phyloP scores from a whole-genome alignment of 2,329 filamentous ascomycete genomes.

The Clarireedia hainanense region DNA sequence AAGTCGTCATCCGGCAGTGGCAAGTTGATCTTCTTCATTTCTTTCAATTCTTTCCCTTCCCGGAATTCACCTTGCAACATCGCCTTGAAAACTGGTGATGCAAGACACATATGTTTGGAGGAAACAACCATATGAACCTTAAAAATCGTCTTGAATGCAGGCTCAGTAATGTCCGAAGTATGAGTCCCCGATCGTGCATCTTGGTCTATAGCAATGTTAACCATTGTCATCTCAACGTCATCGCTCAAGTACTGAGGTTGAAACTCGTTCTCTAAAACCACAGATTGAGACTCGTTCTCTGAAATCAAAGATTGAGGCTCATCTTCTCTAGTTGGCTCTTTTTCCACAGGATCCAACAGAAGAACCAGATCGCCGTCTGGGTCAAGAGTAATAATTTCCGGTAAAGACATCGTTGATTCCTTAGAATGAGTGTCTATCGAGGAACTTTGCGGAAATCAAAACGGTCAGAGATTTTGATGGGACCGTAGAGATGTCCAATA shows the following conservation, averaged over 20 bases:
- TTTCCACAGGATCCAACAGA: neutral
- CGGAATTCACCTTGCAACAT: neutral
- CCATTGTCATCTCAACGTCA: no score
- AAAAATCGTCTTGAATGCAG: neutral
- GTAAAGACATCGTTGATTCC: neutral
- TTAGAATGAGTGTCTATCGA: neutral
- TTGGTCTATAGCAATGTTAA: no score
- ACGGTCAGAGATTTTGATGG: no score
- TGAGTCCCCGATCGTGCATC: neutral
- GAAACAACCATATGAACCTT: neutral
- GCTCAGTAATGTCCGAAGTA: neutral
- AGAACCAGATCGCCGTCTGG: neutral
- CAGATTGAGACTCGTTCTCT: neutral
- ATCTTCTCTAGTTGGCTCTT: neutral
- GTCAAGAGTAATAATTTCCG: neutral
- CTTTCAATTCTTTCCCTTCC: neutral
- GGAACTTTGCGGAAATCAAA: no score
- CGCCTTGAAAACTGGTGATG: neutral
- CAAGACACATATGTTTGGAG: constrained; percentile 1
- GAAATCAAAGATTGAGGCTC: neutral
- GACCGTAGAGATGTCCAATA: no score
- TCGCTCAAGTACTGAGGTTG: no score
- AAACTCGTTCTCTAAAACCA: no score
- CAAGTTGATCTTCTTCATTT: neutral
- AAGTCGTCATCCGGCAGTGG: constrained; percentile 1